phyloP scores from a whole-genome alignment of 2,329 filamentous ascomycete species.

The Zasmidium citrigriseum region DNA sequence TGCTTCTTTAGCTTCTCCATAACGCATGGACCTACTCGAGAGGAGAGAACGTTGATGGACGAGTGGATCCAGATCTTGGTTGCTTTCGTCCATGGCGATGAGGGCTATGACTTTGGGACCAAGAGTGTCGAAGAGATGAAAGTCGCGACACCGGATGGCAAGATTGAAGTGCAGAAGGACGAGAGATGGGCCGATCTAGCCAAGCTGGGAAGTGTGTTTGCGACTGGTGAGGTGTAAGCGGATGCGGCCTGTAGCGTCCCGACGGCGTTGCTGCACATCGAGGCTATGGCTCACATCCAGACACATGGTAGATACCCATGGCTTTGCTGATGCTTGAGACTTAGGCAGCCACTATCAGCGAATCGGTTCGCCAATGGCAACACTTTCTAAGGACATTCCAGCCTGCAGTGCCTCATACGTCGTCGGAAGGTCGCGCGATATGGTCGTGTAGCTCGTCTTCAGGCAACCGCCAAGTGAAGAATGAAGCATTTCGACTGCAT shows the following conservation, averaged over 20 bases:
- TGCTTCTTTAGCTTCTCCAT: conserved; percentile 4
- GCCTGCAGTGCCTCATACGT: not conserved
- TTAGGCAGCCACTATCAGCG: too few species aligned
- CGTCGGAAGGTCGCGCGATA: not conserved
- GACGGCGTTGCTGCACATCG: too few species aligned
- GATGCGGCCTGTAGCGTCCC: too few species aligned
- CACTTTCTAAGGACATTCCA: too few species aligned
- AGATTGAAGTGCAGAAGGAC: conserved; percentile 3
- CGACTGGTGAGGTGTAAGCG: not conserved
- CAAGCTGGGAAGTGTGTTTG: conserved; percentile 2
- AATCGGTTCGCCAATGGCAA: too few species aligned
- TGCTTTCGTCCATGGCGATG: conserved; percentile 5
- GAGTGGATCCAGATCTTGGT: conserved; percentile 11
- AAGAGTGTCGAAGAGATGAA: conserved; percentile 4
- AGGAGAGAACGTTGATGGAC: conserved; percentile 2
- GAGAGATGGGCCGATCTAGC: conserved; percentile 3
- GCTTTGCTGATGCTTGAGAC: too few species aligned
- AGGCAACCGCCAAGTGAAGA: not conserved
- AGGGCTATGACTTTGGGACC: not conserved
- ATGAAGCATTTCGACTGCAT: too few species aligned
- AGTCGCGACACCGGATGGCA: not conserved
- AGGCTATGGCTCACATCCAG: too few species aligned
- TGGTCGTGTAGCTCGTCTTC: not conserved
- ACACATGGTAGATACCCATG: too few species aligned
- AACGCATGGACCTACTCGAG: conserved; percentile 1